A percentile compares a stretch with the other conserved stretches of the same genome.
These are phyloP conservation scores for Alternaria triticimaculans DNA, from an alignment of 2,329 filamentous ascomycete genomes.

Conservation along the genomic window DNA sequence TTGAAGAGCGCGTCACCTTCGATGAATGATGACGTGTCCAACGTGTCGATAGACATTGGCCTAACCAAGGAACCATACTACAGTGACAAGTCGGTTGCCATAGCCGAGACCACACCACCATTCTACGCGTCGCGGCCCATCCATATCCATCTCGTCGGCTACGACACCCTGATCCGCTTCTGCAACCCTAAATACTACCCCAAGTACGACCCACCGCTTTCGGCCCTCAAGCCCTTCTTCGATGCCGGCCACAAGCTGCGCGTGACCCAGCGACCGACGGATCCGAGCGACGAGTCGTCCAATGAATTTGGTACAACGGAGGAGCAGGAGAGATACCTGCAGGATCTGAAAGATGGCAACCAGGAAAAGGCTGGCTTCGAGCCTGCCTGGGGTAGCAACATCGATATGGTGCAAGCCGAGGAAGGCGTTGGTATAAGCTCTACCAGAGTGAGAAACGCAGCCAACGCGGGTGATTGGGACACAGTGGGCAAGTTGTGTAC, in stretches of 20 bases:
- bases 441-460: conserved; percentile 68
- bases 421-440: conserved; percentile 60
- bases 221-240: conserved; percentile 69
- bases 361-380: conserved; percentile 62
- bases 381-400: conserved; percentile 63
- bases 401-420: conserved; percentile 65
- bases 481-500: conserved; percentile 63
- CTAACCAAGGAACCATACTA: conserved; percentile 78
- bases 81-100: conserved; percentile 70
- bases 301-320: conserved; percentile 65
- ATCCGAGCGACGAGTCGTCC: conserved; percentile 48
- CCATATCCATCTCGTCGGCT: conserved; percentile 76
- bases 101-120: conserved; percentile 53
- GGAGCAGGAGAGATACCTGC: conserved; percentile 64
- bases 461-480: conserved; percentile 56
- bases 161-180: conserved; percentile 76
- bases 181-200: conserved; percentile 76
- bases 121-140: conserved; percentile 46
- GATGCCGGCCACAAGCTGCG: conserved; percentile 63
- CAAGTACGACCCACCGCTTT: conserved; percentile 54
- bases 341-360: conserved; percentile 55
- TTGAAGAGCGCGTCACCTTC: conserved; percentile 14
- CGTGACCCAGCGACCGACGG: conserved; percentile 65
- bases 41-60: conserved; percentile 65
- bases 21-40: conserved; percentile 6